Percentiles rank a stretch among this genome's conserved stretches.
These are phyloP conservation scores for Ilyonectria sp. DNA, from an alignment of 2,329 filamentous ascomycete genomes.

Conservation along the genomic window DNA sequence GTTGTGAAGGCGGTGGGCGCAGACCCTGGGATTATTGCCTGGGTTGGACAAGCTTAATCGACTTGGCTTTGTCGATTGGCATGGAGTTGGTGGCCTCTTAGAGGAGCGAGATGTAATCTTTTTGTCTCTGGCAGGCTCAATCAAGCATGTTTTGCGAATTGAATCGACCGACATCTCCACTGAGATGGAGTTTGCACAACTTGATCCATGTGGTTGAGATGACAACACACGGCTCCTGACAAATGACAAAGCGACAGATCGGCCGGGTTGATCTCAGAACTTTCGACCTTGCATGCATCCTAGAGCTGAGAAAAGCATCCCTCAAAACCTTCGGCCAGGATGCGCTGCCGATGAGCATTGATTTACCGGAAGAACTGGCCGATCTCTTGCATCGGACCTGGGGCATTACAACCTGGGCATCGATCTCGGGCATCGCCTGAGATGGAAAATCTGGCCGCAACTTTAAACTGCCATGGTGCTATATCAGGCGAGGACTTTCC, in stretches of 20 bases:
- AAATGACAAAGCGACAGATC: not conserved
- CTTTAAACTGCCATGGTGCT: not conserved
- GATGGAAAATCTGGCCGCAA: constrained; percentile 10
- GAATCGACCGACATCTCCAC: constrained; percentile 19
- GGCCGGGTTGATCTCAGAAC: not conserved
- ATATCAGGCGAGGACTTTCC: constrained; percentile 3
- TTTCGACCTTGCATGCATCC: no score
- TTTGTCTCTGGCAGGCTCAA: constrained; percentile 26
- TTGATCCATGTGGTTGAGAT: not conserved
- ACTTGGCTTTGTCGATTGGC: constrained; percentile 13
- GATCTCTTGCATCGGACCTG: constrained; percentile 12
- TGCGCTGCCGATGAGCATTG: not conserved
- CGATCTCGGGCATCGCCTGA: constrained; percentile 26
- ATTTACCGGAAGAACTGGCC: constrained; percentile 3
- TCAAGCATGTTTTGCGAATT: constrained; percentile 14
- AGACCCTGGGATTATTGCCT: constrained; percentile 42
- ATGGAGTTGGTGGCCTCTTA: constrained; percentile 43
- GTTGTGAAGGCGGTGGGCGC: constrained; percentile 39
- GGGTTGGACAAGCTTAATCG: constrained; percentile 46
- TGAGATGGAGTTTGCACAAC: constrained; percentile 8
- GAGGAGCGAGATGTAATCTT: constrained; percentile 37
- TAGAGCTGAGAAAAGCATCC: not conserved
- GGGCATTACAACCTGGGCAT: constrained; percentile 9
- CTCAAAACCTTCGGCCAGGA: not conserved
- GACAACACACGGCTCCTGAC: not conserved